Evolutionary conservation across 2,329 filamentous ascomycete genomes (phyloP).

Genomic region (Knufia petricola): DNA sequence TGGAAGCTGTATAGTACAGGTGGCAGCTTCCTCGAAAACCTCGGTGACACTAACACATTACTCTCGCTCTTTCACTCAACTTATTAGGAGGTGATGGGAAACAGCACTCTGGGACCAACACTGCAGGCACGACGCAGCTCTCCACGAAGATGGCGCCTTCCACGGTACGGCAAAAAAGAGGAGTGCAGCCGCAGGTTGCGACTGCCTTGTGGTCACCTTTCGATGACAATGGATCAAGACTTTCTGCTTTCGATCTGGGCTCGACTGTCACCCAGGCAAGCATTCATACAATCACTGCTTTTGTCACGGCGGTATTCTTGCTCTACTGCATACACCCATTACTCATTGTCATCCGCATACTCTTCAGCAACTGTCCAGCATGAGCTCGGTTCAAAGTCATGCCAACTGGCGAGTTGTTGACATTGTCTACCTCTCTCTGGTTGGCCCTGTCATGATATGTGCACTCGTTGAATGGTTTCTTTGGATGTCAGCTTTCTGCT

Average conservation of each 20-base stretch:
- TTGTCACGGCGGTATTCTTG: neutral
- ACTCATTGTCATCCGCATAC: constrained; percentile 1
- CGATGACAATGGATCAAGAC: no score
- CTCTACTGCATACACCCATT: constrained; percentile 1
- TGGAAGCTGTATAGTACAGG: no score
- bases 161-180: neutral
- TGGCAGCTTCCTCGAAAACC: no score
- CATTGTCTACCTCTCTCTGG: constrained; percentile 76
- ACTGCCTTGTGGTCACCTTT: no score
- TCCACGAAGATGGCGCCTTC: neutral
- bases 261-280: neutral
- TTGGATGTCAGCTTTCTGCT: constrained; percentile 87
- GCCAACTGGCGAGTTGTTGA: constrained; percentile 30
- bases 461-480: constrained; percentile 89
- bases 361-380: neutral
- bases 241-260: no score
- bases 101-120: neutral
- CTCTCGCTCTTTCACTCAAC: no score
- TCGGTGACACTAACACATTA: no score
- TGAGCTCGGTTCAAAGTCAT: neutral
- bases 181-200: no score
- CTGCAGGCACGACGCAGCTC: neutral
- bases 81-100: no score
- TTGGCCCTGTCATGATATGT: constrained; percentile 71
- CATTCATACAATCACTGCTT: constrained; percentile 7